Evolutionary conservation across 208 protist genomes (phyloP), one percentile per base, ranked within the genome.

Genomic region (Crithidia brevicula): DNA sequence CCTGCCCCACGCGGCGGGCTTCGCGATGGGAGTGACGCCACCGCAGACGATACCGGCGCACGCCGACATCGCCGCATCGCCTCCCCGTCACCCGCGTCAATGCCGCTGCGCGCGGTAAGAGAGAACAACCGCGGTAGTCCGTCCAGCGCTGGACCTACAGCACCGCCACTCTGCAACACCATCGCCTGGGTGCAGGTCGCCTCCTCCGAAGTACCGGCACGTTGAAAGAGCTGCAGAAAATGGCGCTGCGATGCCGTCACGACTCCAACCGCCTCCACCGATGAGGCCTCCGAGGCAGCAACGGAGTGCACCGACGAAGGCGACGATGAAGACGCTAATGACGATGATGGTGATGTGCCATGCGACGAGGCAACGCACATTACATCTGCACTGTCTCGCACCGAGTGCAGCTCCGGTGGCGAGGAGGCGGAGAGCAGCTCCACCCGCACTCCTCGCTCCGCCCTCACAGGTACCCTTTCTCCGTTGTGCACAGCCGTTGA

Each of bases 191-290:
- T 54, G 50, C 18, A 20, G 5, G 27, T 28, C 1, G 49, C 49
- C 30, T 28, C 22, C 30, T 23, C 27, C 4, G 22, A 16, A 11
- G 16, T 18, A 20, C 34, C 38, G 18, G 4, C 7, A 9, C 25
- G 3, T 13, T 56, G 61, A 8, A 75, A 56, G 31, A 47, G 47
- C 23, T 63, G n/a, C 10, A 75, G 61, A 45, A 75, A 69, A 33
- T 6, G n/a, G 46, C 54, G 70, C 36, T 75, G 70, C 5, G 70
- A 68, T 5, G 70, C 54, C 15, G 61, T 75, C 25, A 75, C 47
- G 27, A 52, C 54, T 25, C 54, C 52, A 6, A 68, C 43, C n/a
- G 70, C 42, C 3, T 69, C 62, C n/a, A 69, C n/a, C 15, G 70
- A 75, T 5, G 62, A 58, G 13, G 53, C 47, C 31, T 65, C 11